Percentiles rank a stretch among this genome's conserved stretches.
These are phyloP conservation scores for Rhizopogon vinicolor DNA, from an alignment of 768 basidiomycete species.

Conservation along the genomic window DNA sequence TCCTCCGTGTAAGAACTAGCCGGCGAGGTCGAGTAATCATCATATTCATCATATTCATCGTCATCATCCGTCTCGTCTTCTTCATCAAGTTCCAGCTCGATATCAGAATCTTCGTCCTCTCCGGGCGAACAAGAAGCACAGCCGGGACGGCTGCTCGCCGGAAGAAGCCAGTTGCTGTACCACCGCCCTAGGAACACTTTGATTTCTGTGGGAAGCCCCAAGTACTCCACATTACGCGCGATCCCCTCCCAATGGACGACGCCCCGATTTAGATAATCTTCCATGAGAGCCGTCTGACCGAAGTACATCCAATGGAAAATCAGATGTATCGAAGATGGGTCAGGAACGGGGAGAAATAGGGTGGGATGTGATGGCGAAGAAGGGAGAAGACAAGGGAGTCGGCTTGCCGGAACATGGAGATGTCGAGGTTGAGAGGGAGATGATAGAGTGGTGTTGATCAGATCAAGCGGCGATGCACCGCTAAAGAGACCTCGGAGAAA, in stretches of 20 bases:
- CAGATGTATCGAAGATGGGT: slow-evolving; percentile 64
- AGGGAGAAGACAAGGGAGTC: slow-evolving; percentile 64
- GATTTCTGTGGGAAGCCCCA: slow-evolving; percentile 70
- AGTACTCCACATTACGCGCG: slow-evolving; percentile 86
- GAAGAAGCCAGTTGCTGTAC: slow-evolving; percentile 62
- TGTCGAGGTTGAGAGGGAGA: slow-evolving; percentile 13
- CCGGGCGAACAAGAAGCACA: slow-evolving; percentile 21
- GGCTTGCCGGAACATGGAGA: slow-evolving; percentile 38
- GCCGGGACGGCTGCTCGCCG: slow-evolving; percentile 21
- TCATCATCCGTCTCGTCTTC: slow-evolving; percentile 24
- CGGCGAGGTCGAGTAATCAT: slow-evolving; percentile 17
- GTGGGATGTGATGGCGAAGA: slow-evolving; percentile 59
- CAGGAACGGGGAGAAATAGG: slow-evolving; percentile 71
- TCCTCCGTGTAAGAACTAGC: slow-evolving; percentile 37
- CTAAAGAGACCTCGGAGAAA: slow-evolving; percentile 69
- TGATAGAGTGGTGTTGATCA: slow-evolving; percentile 37
- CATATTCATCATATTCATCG: slow-evolving; percentile 17
- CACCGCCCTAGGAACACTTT: slow-evolving; percentile 74
- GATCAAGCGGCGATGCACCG: slow-evolving; percentile 58
- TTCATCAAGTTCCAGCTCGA: slow-evolving; percentile 21
- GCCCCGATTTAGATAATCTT: slow-evolving; percentile 60
- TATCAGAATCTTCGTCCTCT: slow-evolving; percentile 30
- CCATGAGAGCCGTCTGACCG: slow-evolving; percentile 61
- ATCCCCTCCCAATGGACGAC: slow-evolving; percentile 80
- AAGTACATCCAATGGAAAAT: slow-evolving; percentile 84